Conservation (phyloP, 805 yeast species). For the Wickerhamiella spandovensis region DNA sequence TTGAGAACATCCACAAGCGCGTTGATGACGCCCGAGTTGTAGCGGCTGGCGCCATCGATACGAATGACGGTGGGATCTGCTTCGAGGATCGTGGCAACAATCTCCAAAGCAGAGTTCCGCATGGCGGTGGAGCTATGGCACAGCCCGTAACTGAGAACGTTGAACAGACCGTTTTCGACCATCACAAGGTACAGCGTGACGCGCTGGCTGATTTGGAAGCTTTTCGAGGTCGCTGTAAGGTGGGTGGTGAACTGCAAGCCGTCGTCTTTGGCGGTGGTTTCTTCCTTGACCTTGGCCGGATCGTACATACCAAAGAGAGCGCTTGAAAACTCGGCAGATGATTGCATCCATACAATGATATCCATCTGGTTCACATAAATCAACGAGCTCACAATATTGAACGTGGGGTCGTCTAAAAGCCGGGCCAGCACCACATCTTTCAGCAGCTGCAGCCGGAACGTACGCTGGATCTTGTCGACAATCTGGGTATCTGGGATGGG, state of each 20-base stretch:
- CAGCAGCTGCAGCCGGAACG: slow-evolving; percentile 65
- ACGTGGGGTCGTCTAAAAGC: slow-evolving; percentile 66
- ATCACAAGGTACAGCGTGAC: slow-evolving; percentile 50
- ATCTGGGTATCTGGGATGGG: slow-evolving; percentile 42
- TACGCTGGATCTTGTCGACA: slow-evolving; percentile 48
- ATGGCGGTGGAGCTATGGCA: slow-evolving; percentile 34
- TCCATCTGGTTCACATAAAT: slow-evolving; percentile 58
- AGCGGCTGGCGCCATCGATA: slow-evolving; percentile 1
- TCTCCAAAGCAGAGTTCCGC: slow-evolving; percentile 64
- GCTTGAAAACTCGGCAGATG: slow-evolving; percentile 38
- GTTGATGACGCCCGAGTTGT: slow-evolving; percentile 9
- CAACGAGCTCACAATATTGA: slow-evolving; percentile 50
- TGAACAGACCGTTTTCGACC: slow-evolving; percentile 55
- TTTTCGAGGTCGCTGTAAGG: slow-evolving; percentile 60
- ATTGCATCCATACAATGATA: slow-evolving; percentile 45
- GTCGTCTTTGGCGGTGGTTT: slow-evolving; percentile 25
- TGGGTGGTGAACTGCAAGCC: slow-evolving; percentile 74
- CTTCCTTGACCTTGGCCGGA: slow-evolving; percentile 8
- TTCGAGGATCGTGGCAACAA: slow-evolving; percentile 67
- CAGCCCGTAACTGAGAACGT: slow-evolving; percentile 60
- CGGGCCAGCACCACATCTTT: slow-evolving; percentile 81
- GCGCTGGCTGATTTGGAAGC: slow-evolving; percentile 45
- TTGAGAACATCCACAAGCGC: slow-evolving; percentile 43
- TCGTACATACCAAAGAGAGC: slow-evolving; percentile 46
- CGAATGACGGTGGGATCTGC: slow-evolving; percentile 57